Conservation (phyloP, 2,329 filamentous ascomycete species). For the Exophiala lecanii-corni region DNA sequence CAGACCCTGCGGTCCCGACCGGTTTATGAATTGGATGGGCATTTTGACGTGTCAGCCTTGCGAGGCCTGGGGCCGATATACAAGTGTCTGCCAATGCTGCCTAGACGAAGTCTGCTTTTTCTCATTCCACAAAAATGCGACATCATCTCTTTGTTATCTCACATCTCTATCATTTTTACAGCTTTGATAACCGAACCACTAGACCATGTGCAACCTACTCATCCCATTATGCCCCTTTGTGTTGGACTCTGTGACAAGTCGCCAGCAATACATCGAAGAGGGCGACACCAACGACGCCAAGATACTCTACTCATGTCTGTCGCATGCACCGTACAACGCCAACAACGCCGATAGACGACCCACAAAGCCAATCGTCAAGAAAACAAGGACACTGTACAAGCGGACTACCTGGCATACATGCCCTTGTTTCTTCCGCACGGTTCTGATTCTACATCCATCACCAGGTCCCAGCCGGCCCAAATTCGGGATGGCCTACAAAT, state of each 20-base stretch:
- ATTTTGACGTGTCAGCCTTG: too few species aligned
- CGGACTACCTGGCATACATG: constrained; percentile 18
- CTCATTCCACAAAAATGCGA: too few species aligned
- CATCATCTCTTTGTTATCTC: too few species aligned
- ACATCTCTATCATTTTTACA: too few species aligned
- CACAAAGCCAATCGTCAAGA: constrained; percentile 7
- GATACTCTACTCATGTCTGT: constrained; percentile 14
- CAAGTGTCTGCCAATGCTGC: too few species aligned
- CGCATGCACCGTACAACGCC: constrained; percentile 10
- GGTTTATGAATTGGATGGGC: too few species aligned
- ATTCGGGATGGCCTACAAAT: too few species aligned
- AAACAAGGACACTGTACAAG: constrained; percentile 11
- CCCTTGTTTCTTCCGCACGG: constrained; percentile 12
- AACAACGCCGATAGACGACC: background rate
- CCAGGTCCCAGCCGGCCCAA: too few species aligned
- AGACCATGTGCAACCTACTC: constrained; percentile 15
- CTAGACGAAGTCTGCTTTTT: too few species aligned
- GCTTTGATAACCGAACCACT: too few species aligned
- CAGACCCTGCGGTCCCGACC: too few species aligned
- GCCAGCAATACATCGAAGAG: background rate
- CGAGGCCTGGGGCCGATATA: too few species aligned
- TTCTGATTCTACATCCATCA: constrained; percentile 13
- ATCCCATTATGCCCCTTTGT: constrained; percentile 16
- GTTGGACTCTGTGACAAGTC: constrained; percentile 10
- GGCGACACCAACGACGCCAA: constrained; percentile 10